A percentile compares a stretch with the other conserved stretches of the same genome.
Evolutionary conservation across 371 early-diverging fungal genomes (phyloP).

Genomic region (Rhizopus stolonifer): DNA sequence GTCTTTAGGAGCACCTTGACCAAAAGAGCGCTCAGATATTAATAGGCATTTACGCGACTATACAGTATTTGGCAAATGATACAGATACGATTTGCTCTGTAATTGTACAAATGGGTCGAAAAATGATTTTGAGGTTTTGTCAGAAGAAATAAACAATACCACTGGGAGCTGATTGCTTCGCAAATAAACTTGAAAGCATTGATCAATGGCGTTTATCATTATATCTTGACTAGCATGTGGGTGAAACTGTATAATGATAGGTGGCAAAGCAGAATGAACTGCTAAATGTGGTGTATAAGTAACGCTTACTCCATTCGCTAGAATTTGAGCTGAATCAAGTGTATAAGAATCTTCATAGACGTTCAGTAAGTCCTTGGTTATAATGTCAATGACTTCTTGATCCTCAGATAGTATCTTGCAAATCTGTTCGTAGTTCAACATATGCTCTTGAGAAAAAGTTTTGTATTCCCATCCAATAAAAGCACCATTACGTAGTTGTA

Average conservation of each 20-base stretch:
- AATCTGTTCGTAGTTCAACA: neutral
- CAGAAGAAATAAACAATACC: conserved; percentile 16
- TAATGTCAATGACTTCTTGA: conserved; percentile 12
- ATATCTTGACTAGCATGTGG: conserved; percentile 11
- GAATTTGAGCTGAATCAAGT: conserved; percentile 14
- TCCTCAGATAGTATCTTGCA: conserved; percentile 12
- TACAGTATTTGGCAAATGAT: conserved; percentile 1
- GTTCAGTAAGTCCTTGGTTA: conserved; percentile 15
- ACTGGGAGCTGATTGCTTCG: conserved; percentile 14
- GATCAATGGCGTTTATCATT: conserved; percentile 17
- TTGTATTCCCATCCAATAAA: conserved; percentile 1
- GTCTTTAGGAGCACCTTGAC: neutral
- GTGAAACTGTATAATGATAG: conserved; percentile 12
- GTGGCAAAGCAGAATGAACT: conserved; percentile 15
- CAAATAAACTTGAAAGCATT: conserved; percentile 17
- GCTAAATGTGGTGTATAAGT: conserved; percentile 15
- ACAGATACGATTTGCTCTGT: neutral
- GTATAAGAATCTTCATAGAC: conserved; percentile 13
- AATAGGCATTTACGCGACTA: conserved; percentile 2
- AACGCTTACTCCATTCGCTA: conserved; percentile 12
- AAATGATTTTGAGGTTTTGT: conserved; percentile 15
- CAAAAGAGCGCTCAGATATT: neutral
- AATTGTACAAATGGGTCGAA: conserved; percentile 1
- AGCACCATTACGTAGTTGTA: conserved; percentile 1
- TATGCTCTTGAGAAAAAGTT: neutral